Evolutionary conservation across 2,329 filamentous ascomycete genomes (phyloP), one percentile per base, ranked within the genome.

Genomic region (Fusarium incarnatum): DNA sequence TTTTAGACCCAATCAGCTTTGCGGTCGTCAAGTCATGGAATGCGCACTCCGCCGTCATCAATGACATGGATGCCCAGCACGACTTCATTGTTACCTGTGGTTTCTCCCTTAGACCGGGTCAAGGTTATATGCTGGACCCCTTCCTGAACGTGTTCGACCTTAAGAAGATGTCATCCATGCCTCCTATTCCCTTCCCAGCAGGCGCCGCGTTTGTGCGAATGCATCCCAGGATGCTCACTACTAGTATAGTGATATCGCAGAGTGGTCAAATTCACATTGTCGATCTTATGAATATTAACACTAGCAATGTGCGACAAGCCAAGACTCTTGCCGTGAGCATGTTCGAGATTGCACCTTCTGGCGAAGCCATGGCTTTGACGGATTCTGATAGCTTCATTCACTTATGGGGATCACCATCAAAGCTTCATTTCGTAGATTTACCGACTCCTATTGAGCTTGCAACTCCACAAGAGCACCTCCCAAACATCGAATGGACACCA

Each of bases 41-140:
- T 77, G 94, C 95, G 1, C 96, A 99, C 77, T 91, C 91, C 3
- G 92, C 93, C 11, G 88, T 90, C 54, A 93, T 99, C 78, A 97
- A 94, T 79, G 95, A 98, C 79, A 98, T 99, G 93, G 96, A 99
- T 82, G 94, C 94, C 11, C 93, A 96, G 77, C 93, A 96, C 76
- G 95, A 98, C 79, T 96, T 96, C 72, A 89, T 99, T 56, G 92
- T 98, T 23, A 98, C 96, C 7, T 99, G 96, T 79, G 96, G 96
- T 37, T 97, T 93, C 81, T 97, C 95, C 2, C 87, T 94, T 25
- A 89, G 95, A 71, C 94, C 94, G 75, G 81, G 82, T 3, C 83
- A 84, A 60, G 89, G 89, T 42, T 92, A 92, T 68, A 94, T 97
- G 83, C 88, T 97, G 34, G 96, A 99, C 77, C 93, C 94, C 0